phyloP scores from a whole-genome alignment of 1,284 basidiomycete species.

The Leccinum fallax region DNA sequence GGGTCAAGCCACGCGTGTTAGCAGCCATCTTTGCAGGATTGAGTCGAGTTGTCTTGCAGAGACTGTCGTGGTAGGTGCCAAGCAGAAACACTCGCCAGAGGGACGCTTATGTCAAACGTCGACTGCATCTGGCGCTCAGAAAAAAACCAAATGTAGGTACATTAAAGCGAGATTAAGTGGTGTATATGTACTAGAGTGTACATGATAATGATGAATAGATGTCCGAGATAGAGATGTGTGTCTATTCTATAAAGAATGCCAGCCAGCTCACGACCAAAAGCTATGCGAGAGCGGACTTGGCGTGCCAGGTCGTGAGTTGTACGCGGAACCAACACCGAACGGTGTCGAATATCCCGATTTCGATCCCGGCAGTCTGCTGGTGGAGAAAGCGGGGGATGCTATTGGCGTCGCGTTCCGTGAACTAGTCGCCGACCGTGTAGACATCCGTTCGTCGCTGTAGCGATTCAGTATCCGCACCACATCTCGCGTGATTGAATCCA shows the following conservation, averaged over 20 bases:
- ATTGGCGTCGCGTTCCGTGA: conserved; percentile 69
- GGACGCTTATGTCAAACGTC: background rate
- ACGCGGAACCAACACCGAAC: conserved; percentile 45
- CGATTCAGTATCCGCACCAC: conserved; percentile 72
- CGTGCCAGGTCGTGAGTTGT: conserved; percentile 65
- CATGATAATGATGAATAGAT: background rate
- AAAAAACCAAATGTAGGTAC: conserved; percentile 10
- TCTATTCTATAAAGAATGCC: conserved; percentile 20
- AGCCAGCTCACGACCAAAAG: conserved; percentile 24
- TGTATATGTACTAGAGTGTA: conserved; percentile 16
- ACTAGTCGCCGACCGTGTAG: conserved; percentile 55
- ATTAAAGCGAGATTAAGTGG: conserved; percentile 17
- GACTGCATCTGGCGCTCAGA: too few relatives aligned
- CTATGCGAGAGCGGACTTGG: conserved; percentile 53
- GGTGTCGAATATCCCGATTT: conserved; percentile 61
- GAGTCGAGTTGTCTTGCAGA: background rate
- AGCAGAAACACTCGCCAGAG: background rate
- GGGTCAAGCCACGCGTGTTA: conserved; percentile 88
- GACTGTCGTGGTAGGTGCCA: background rate
- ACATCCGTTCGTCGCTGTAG: conserved; percentile 62
- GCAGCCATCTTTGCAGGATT: conserved; percentile 65
- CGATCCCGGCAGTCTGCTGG: conserved; percentile 40
- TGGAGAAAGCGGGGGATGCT: conserved; percentile 44
- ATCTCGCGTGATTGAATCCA: conserved; percentile 74
- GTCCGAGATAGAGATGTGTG: conserved; percentile 5